These are phyloP conservation scores for Komagataella phaffii DNA, from an alignment of 805 yeast species.

Conservation along the genomic window DNA sequence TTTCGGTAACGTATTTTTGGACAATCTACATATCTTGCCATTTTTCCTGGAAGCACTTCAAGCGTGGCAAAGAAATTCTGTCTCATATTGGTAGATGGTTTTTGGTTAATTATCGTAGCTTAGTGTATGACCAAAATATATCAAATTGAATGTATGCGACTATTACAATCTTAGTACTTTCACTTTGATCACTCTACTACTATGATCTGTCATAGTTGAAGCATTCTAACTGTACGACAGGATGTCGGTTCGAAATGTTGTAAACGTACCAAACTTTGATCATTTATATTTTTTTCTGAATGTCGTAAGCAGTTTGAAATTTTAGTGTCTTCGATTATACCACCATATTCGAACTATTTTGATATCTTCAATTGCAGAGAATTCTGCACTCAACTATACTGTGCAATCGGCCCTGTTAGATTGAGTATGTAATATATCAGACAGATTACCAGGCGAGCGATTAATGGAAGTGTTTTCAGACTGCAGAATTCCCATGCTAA, in stretches of 20 bases:
- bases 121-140: too few species aligned
- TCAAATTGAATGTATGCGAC: too few species aligned
- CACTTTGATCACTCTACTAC: too few species aligned
- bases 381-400: neutral
- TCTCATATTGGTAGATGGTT: too few species aligned
- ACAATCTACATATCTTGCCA: neutral
- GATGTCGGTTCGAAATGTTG: too few species aligned
- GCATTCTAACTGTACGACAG: neutral
- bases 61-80: too few species aligned
- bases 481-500: neutral
- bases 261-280: neutral
- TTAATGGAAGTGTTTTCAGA: neutral
- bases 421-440: neutral
- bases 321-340: neutral
- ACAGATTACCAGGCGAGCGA: neutral
- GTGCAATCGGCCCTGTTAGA: neutral
- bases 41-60: too few species aligned
- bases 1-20: neutral
- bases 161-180: too few species aligned
- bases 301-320: neutral
- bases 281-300: neutral
- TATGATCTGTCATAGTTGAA: too few species aligned
- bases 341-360: neutral
- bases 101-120: too few species aligned
- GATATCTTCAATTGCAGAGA: neutral